Conservation (phyloP, 2,329 filamentous ascomycete genomes). For the Fusarium subglutinans region DNA sequence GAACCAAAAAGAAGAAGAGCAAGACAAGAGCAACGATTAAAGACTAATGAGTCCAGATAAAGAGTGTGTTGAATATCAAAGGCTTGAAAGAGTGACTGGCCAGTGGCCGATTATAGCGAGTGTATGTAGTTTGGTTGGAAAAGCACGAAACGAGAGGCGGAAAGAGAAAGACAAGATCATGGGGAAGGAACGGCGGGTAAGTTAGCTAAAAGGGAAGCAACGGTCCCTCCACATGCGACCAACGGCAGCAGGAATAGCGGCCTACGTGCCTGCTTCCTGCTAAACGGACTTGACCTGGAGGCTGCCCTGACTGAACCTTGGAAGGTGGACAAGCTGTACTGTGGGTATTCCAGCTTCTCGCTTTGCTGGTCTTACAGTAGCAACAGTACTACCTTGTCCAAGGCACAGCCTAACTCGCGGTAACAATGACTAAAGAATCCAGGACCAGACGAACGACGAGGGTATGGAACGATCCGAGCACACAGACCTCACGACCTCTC, state of each 20-base stretch:
- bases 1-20: slow-evolving; percentile 27
- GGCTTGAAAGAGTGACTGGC: slow-evolving; percentile 42
- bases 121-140: slow-evolving; percentile 38
- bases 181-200: slow-evolving; percentile 40
- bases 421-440: slow-evolving; percentile 15
- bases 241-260: slow-evolving; percentile 33
- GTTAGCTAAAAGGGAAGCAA: slow-evolving; percentile 35
- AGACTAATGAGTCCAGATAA: slow-evolving; percentile 26
- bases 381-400: background rate
- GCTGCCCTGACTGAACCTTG: slow-evolving; percentile 3
- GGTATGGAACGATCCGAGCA: slow-evolving; percentile 32
- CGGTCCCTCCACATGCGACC: slow-evolving; percentile 38
- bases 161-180: slow-evolving; percentile 37
- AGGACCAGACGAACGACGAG: slow-evolving; percentile 19
- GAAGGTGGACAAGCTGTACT: slow-evolving; percentile 17
- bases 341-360: slow-evolving; percentile 23
- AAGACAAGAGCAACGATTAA: slow-evolving; percentile 7
- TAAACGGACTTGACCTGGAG: background rate
- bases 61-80: slow-evolving; percentile 36
- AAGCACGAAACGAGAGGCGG: slow-evolving; percentile 33
- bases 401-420: slow-evolving; percentile 2
- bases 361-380: background rate
- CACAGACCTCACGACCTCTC: slow-evolving; percentile 14
- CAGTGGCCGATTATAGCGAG: slow-evolving; percentile 43
- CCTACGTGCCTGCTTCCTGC: slow-evolving; percentile 9